Percentiles rank a stretch among this genome's conserved stretches.
phyloP scores from a whole-genome alignment of 495 filamentous ascomycete species.

The Aspergillus steynii region DNA sequence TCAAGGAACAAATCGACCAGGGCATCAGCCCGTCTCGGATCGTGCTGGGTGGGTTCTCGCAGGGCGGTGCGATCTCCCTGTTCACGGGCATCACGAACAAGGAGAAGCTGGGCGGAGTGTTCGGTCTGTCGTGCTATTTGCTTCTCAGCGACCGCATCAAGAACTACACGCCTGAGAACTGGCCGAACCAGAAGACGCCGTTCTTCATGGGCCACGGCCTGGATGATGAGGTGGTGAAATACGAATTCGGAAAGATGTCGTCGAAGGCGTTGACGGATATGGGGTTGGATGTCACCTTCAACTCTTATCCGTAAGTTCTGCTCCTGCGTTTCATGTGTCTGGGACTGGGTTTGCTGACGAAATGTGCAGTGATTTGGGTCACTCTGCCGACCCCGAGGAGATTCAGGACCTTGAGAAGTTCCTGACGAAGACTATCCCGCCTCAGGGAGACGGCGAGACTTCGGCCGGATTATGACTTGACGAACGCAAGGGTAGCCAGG shows the following conservation, averaged over 20 bases:
- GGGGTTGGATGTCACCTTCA: slow-evolving; percentile 72
- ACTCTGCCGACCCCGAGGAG: slow-evolving; percentile 77
- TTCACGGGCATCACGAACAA: slow-evolving; percentile 70
- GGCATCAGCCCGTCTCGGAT: slow-evolving; percentile 84
- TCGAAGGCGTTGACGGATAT: slow-evolving; percentile 60
- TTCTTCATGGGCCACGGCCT: slow-evolving; percentile 88
- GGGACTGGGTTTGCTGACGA: slow-evolving; percentile 17
- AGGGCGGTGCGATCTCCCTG: slow-evolving; percentile 61
- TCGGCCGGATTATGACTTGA: slow-evolving; percentile 53
- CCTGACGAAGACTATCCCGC: slow-evolving; percentile 62
- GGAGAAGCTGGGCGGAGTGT: slow-evolving; percentile 80
- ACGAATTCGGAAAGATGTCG: slow-evolving; percentile 65
- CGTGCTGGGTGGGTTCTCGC: slow-evolving; percentile 71
- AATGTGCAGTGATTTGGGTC: slow-evolving; percentile 58
- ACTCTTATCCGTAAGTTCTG: slow-evolving; percentile 66
- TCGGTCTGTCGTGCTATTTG: slow-evolving; percentile 82
- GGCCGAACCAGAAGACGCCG: slow-evolving; percentile 74
- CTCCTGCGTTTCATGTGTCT: neutral
- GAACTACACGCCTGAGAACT: slow-evolving; percentile 61
- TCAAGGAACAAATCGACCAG: slow-evolving; percentile 77
- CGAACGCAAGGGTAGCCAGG: slow-evolving; percentile 10
- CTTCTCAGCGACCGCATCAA: slow-evolving; percentile 71
- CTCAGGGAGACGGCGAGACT: slow-evolving; percentile 57
- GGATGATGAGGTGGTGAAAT: slow-evolving; percentile 67
- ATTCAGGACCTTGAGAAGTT: slow-evolving; percentile 83